Percentiles rank a stretch among this genome's conserved stretches.
Conservation (phyloP, 805 yeast species). For the Blastobotrys chiropterorum region DNA sequence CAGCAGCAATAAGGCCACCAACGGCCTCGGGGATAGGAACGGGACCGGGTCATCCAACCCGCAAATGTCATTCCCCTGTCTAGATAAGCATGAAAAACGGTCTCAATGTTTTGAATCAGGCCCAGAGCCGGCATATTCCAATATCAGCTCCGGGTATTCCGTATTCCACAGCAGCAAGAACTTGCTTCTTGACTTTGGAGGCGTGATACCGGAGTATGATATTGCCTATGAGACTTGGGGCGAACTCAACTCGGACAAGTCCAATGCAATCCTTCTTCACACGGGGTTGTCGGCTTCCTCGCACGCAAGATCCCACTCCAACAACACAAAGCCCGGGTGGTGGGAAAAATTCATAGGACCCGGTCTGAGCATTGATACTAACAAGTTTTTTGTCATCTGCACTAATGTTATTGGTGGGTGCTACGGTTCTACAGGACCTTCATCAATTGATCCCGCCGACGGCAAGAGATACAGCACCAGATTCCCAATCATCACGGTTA, state of each 20-base stretch:
- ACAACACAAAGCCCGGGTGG: conserved; percentile 78
- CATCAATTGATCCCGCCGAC: conserved; percentile 67
- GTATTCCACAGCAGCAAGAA: conserved; percentile 50
- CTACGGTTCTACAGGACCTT: conserved; percentile 92
- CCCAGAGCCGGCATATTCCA: conserved; percentile 81
- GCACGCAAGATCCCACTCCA: conserved; percentile 77
- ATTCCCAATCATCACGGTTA: conserved; percentile 78
- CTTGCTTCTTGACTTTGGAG: conserved; percentile 75
- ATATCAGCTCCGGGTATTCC: conserved; percentile 61
- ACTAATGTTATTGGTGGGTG: conserved; percentile 93
- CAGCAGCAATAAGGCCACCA: background rate
- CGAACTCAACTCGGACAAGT: conserved; percentile 47
- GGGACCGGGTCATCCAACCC: conserved; percentile 46
- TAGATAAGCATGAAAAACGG: conserved; percentile 61
- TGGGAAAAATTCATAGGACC: conserved; percentile 95
- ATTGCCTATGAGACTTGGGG: conserved; percentile 98
- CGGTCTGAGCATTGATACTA: conserved; percentile 67
- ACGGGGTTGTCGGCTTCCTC: conserved; percentile 93
- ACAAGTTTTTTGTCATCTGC: conserved; percentile 76
- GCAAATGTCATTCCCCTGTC: conserved; percentile 74
- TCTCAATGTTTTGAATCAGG: conserved; percentile 49
- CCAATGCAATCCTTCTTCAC: conserved; percentile 75
- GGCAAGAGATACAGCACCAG: conserved; percentile 69
- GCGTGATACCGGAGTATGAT: conserved; percentile 61
- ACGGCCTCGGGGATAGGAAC: background rate